phyloP scores from a whole-genome alignment of 2,329 filamentous ascomycete genomes.

The Uncinocarpus reesii region DNA sequence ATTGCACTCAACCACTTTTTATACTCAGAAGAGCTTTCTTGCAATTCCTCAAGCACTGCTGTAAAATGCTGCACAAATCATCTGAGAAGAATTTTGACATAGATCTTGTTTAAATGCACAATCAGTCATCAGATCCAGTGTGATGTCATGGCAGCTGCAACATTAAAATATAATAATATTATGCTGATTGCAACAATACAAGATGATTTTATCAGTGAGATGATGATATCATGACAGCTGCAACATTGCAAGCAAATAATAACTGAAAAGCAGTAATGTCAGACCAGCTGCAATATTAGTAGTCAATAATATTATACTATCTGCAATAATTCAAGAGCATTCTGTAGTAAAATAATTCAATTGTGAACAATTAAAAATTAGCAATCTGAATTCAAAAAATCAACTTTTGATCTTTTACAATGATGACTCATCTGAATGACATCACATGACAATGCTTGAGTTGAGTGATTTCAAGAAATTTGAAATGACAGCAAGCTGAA shows the following conservation, averaged over 20 bases:
- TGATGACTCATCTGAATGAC: neutral
- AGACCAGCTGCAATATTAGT: neutral
- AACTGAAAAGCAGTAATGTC: neutral
- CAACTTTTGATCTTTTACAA: neutral
- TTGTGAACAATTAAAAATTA: neutral
- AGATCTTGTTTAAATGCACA: too few species aligned
- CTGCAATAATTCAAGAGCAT: neutral
- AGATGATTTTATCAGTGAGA: too few species aligned
- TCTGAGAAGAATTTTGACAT: too few species aligned
- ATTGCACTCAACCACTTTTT: too few species aligned
- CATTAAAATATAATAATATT: neutral
- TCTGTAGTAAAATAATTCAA: neutral
- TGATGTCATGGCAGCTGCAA: neutral
- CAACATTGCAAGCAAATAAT: neutral
- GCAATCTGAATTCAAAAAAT: neutral
- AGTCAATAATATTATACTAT: neutral
- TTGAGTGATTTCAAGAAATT: neutral
- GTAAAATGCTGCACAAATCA: too few species aligned
- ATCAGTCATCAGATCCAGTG: too few species aligned
- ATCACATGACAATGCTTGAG: conserved; percentile 1
- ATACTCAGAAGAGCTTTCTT: too few species aligned
- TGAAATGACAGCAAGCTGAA: neutral
- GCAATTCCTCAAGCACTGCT: too few species aligned
- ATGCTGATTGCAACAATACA: neutral
- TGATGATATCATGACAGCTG: too few species aligned